Base-by-base conservation (phyloP, 2,329 filamentous ascomycete species). In the Zymoseptoria crescenta region DNA sequence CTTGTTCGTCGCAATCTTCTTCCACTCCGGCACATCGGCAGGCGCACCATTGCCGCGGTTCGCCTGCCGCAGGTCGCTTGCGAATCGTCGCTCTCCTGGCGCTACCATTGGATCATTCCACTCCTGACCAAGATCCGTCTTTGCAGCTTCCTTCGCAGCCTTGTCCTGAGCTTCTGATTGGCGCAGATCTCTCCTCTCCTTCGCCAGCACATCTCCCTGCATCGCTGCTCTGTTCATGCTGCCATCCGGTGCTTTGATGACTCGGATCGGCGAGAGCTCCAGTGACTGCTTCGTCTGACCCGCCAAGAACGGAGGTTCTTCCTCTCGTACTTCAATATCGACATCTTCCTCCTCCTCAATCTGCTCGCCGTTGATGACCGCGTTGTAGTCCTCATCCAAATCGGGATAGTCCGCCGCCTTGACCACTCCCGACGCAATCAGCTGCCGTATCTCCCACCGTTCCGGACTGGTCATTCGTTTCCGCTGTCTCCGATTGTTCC, bases 71-170 rank as follows among this genome's bases (percentile, higher is more conserved):
- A 97, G 73, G 65, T 97, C 94, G 65, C 87, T 87, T 1, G 94
- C 94, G 74, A 99, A 99, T 65, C 94, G 87, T 57, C 88, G 83
- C 72, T 92, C 85, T 64, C 94, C 88, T 1, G 90, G 87, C 24
- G 87, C 84, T 13, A 91, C 87, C 92, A 99, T 96, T 0, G 94
- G 94, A 72, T 99, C 94, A 59, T 96, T 88, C 95, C 95, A 99
- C 73, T 96, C 91, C 10, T 89, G 85, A 56, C 87, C 85, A 2
- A 99, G 79, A 68, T 97, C 91, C 30, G 94, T 88, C 68, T 91
- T 88, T 0, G 85, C 78, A 1, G 85, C 82, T 64, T 89, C 85
- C 62, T 94, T 85, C 21, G 91, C 87, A 49, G 83, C 77, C 76
- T 88, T 78, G 75, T 88, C 91, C 60, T 95, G 88, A 0, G 85